Evolutionary conservation across 495 filamentous ascomycete genomes (phyloP).

Genomic region (Penicillium maclennaniae): DNA sequence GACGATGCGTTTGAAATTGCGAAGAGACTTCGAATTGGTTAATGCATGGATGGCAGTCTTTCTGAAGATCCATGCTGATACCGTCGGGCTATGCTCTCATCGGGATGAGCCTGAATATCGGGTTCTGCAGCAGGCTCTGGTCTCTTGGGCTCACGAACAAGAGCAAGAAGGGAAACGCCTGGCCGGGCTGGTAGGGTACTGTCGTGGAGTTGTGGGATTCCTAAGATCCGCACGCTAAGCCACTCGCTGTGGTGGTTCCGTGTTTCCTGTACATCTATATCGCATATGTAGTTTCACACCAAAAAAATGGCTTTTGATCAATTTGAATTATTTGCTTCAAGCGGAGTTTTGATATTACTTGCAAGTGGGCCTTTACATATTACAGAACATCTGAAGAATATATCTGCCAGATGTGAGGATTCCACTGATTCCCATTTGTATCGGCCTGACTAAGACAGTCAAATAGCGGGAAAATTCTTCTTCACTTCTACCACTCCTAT

Average conservation of each 20-base stretch:
- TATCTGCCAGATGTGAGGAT: no score
- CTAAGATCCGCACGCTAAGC: slow-evolving; percentile 58
- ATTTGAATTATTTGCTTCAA: neutral
- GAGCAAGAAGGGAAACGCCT: slow-evolving; percentile 66
- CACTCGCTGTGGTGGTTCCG: neutral
- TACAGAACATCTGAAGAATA: no score
- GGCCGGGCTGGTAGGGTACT: slow-evolving; percentile 75
- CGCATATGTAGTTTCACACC: neutral
- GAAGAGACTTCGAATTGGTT: slow-evolving; percentile 83
- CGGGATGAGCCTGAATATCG: slow-evolving; percentile 32
- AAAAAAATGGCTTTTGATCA: neutral
- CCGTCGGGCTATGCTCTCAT: slow-evolving; percentile 44
- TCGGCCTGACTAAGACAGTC: neutral
- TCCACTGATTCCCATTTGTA: neutral
- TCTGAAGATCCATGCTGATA: slow-evolving; percentile 67
- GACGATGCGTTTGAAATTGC: slow-evolving; percentile 58
- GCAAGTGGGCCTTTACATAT: no score
- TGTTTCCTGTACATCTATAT: neutral
- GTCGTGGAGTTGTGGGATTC: slow-evolving; percentile 83
- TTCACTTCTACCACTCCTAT: neutral
- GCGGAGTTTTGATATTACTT: neutral
- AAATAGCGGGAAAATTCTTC: neutral
- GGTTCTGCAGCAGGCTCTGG: slow-evolving; percentile 51
- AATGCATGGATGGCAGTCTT: slow-evolving; percentile 98
- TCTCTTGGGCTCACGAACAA: slow-evolving; percentile 64